A percentile compares a stretch with the other conserved stretches of the same genome.
phyloP scores from a whole-genome alignment of 768 basidiomycete genomes.

The Pisolithus microcarpus region DNA sequence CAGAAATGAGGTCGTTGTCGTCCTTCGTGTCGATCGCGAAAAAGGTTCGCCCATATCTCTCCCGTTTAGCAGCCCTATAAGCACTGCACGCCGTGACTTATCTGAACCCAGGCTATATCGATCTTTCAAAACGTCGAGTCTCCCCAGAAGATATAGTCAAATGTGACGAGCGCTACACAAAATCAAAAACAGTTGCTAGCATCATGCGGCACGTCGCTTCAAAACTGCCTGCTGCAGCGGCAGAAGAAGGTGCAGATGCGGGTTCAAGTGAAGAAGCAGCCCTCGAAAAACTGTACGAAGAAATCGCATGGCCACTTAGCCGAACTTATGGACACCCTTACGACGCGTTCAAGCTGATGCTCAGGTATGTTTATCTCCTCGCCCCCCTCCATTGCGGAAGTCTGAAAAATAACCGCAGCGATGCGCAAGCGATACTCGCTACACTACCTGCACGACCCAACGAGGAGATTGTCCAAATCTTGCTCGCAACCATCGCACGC shows the following conservation, averaged over 20 bases:
- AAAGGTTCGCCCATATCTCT: constrained; percentile 56
- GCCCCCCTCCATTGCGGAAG: not conserved
- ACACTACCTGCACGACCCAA: constrained; percentile 54
- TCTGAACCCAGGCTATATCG: constrained; percentile 76
- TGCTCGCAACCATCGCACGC: constrained; percentile 82
- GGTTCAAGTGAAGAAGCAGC: constrained; percentile 65
- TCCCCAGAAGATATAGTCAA: constrained; percentile 98
- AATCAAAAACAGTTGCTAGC: constrained; percentile 91
- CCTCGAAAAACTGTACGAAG: constrained; percentile 82
- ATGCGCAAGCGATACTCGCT: constrained; percentile 75
- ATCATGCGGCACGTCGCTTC: constrained; percentile 89
- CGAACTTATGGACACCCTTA: constrained; percentile 92
- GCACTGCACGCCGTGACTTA: not conserved
- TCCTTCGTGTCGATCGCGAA: constrained; percentile 96
- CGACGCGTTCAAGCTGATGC: constrained; percentile 95
- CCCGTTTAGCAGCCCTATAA: not conserved
- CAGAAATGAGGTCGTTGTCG: constrained; percentile 97
- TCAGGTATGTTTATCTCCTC: constrained; percentile 57
- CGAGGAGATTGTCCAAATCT: constrained; percentile 49
- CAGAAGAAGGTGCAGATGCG: constrained; percentile 25
- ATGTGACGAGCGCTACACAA: constrained; percentile 97
- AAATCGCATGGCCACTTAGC: constrained; percentile 89
- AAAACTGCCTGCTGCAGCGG: constrained; percentile 44
- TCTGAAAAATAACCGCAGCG: constrained; percentile 32
- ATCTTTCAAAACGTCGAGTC: constrained; percentile 96